A percentile compares a stretch with the other conserved stretches of the same genome.
These are phyloP conservation scores for Larix kaempferi DNA, from an alignment of 75 land plant species.

Conservation along the genomic window DNA sequence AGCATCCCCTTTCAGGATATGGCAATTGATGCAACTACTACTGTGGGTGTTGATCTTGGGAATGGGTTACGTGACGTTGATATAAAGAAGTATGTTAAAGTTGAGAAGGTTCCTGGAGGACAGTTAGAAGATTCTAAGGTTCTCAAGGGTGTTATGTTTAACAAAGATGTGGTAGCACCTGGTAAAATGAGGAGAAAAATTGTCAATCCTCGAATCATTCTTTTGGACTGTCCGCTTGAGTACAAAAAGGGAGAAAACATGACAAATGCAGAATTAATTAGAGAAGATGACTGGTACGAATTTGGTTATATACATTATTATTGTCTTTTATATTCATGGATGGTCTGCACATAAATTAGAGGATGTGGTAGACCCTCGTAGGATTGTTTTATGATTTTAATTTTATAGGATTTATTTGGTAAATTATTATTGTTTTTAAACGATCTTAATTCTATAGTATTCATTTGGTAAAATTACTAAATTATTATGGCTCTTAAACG, in stretches of 20 bases:
- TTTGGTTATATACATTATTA: neutral
- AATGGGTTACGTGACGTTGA: conserved; percentile 90
- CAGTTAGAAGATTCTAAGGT: conserved; percentile 92
- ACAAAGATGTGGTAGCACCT: conserved; percentile 95
- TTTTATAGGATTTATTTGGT: too few relatives aligned
- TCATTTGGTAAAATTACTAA: too few relatives aligned
- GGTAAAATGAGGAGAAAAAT: conserved; percentile 94
- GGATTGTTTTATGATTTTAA: neutral
- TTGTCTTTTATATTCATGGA: neutral
- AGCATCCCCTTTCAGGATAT: conserved; percentile 48
- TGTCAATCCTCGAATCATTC: conserved; percentile 83
- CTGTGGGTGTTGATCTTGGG: conserved; percentile 79
- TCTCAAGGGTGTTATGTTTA: conserved; percentile 92
- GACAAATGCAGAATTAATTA: conserved; percentile 91
- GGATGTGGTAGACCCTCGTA: neutral
- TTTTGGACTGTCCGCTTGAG: conserved; percentile 92
- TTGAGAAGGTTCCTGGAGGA: conserved; percentile 97
- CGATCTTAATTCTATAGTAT: too few relatives aligned
- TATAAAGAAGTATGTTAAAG: conserved; percentile 90
- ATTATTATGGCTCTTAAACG: too few relatives aligned
- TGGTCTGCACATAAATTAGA: neutral
- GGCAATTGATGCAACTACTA: conserved; percentile 87
- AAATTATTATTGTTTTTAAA: neutral
- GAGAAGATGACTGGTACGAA: conserved; percentile 82
- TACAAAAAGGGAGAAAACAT: conserved; percentile 98